Evolutionary conservation across 2,329 filamentous ascomycete genomes (phyloP).

Genomic region (Aspergillus nomiae): DNA sequence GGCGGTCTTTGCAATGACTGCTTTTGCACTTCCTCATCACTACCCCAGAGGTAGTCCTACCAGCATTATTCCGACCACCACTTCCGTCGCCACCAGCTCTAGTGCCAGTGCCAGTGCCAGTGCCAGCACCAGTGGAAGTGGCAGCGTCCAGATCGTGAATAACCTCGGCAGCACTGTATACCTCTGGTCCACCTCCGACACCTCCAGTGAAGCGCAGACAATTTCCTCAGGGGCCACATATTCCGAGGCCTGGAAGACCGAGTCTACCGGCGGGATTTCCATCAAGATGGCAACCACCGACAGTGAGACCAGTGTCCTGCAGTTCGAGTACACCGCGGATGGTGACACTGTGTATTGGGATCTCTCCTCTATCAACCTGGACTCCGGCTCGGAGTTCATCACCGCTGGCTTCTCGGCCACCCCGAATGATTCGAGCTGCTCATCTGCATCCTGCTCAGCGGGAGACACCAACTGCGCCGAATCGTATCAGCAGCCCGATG

Average conservation of each 20-base stretch:
- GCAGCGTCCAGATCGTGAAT: conserved; percentile 30
- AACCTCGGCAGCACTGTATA: conserved; percentile 28
- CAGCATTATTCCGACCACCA: neutral
- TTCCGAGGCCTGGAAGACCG: conserved; percentile 30
- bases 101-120: conserved; percentile 7
- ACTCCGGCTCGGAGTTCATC: conserved; percentile 22
- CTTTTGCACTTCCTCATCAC: conserved; percentile 8
- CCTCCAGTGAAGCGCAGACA: conserved; percentile 22
- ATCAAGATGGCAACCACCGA: conserved; percentile 32
- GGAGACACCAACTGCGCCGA: conserved; percentile 27
- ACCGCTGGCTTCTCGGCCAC: conserved; percentile 28
- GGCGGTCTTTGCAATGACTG: conserved; percentile 11
- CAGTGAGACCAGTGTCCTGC: conserved; percentile 25
- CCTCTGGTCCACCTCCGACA: conserved; percentile 30
- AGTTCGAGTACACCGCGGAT: conserved; percentile 36
- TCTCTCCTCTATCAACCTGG: conserved; percentile 33
- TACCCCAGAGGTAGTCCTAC: conserved; percentile 4
- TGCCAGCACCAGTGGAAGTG: conserved; percentile 17
- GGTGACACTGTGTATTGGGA: conserved; percentile 33
- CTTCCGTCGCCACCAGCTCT: conserved; percentile 1
- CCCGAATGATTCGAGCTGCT: conserved; percentile 25
- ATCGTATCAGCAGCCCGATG: conserved; percentile 32
- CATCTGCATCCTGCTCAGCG: conserved; percentile 25
- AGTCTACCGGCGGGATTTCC: conserved; percentile 34
- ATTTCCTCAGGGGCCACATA: conserved; percentile 22